Percentiles rank a stretch among this genome's conserved stretches.
Conservation (phyloP, 2,329 filamentous ascomycete genomes). For the Aspergillus sojae region DNA sequence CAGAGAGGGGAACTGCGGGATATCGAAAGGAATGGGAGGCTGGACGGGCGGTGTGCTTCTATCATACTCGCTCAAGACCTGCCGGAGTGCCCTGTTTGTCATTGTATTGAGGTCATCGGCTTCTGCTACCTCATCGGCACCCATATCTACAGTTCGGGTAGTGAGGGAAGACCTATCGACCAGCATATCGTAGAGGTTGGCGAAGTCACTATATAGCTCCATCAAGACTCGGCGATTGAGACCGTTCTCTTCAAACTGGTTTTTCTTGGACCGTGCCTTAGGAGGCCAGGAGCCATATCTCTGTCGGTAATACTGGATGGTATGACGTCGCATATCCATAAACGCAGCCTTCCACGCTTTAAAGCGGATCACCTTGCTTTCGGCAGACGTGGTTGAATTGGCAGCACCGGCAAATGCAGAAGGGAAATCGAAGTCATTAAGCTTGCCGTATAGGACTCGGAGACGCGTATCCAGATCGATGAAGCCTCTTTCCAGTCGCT, state of each 20-base stretch:
- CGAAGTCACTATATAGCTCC: slow-evolving; percentile 83
- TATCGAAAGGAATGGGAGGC: slow-evolving; percentile 87
- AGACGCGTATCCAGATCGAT: slow-evolving; percentile 77
- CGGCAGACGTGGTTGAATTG: slow-evolving; percentile 75
- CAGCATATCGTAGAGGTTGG: slow-evolving; percentile 82
- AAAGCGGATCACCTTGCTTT: slow-evolving; percentile 79
- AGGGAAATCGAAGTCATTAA: slow-evolving; percentile 91
- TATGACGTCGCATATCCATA: slow-evolving; percentile 71
- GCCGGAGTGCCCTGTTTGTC: slow-evolving; percentile 70
- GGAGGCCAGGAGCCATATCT: slow-evolving; percentile 82
- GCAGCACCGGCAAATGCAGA: slow-evolving; percentile 86
- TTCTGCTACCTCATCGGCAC: slow-evolving; percentile 52
- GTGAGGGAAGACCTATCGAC: slow-evolving; percentile 80
- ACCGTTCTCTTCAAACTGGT: slow-evolving; percentile 80
- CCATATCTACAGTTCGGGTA: slow-evolving; percentile 73
- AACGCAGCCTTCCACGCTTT: slow-evolving; percentile 81
- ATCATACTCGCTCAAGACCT: slow-evolving; percentile 85
- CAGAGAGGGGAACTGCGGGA: slow-evolving; percentile 75
- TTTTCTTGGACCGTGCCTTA: slow-evolving; percentile 89
- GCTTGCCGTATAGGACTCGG: slow-evolving; percentile 67
- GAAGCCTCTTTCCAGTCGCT: slow-evolving; percentile 78
- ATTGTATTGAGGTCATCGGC: slow-evolving; percentile 57
- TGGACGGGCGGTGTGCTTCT: slow-evolving; percentile 84
- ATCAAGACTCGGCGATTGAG: slow-evolving; percentile 82
- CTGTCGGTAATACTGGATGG: slow-evolving; percentile 69